Conservation (phyloP, 1,284 basidiomycete species). For the Phylloporus sp. region DNA sequence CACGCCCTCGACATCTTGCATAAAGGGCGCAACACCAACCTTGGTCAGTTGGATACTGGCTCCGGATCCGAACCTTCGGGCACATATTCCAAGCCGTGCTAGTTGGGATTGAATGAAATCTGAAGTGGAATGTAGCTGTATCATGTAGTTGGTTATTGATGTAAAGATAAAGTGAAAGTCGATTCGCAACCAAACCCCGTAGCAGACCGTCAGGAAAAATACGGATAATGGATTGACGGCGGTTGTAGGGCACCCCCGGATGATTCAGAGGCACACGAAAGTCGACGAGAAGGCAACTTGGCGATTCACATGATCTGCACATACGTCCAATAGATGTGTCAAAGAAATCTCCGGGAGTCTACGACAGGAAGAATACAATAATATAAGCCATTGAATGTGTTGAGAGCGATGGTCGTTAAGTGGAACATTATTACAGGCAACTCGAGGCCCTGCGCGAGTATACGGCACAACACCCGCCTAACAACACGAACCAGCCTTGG, state of each 20-base stretch:
- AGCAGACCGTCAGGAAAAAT: neutral
- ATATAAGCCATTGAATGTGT: no score
- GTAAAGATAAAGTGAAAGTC: neutral
- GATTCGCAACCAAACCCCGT: neutral
- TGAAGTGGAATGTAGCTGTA: neutral
- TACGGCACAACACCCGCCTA: slow-evolving; percentile 29
- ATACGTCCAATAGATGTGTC: no score
- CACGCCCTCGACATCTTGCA: slow-evolving; percentile 62
- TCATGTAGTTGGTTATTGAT: neutral
- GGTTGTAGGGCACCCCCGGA: no score
- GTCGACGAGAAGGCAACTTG: no score
- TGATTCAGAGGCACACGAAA: no score
- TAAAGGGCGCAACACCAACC: slow-evolving; percentile 34
- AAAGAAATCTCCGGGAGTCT: no score
- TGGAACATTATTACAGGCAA: no score
- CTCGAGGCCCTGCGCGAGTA: no score
- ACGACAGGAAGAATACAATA: no score
- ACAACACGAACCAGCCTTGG: slow-evolving; percentile 52
- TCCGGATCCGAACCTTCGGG: slow-evolving; percentile 59
- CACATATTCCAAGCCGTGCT: slow-evolving; percentile 75
- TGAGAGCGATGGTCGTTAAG: no score
- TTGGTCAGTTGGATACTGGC: slow-evolving; percentile 53
- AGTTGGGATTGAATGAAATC: slow-evolving; percentile 24
- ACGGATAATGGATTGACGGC: no score
- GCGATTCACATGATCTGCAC: no score